Percentiles rank a stretch among this genome's conserved stretches.
Conservation (phyloP, 306 rosid species). For the Inga laurina region DNA sequence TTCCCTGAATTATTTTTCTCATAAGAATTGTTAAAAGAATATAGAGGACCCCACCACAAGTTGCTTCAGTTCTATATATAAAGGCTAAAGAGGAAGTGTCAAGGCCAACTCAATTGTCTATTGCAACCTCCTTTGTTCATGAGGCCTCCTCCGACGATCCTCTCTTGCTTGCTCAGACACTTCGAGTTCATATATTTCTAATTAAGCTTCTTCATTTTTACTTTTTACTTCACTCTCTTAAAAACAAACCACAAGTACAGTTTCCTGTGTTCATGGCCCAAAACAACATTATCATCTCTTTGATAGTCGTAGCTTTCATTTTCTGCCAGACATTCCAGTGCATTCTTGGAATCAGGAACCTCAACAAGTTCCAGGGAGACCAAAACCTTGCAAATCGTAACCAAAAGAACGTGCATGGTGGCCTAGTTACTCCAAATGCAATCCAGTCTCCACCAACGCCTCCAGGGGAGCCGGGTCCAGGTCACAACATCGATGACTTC, state of each 20-base stretch:
- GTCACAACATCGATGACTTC: conserved; percentile 18
- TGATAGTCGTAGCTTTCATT: neutral
- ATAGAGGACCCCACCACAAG: neutral
- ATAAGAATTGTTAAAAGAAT: neutral
- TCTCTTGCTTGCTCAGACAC: neutral
- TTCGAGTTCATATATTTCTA: neutral
- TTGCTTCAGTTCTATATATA: neutral
- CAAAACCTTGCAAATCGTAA: neutral
- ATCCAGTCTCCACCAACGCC: neutral
- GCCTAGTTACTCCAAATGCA: neutral
- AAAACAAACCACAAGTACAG: neutral
- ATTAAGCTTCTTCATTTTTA: neutral
- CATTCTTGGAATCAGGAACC: conserved; percentile 3
- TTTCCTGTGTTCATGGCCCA: neutral
- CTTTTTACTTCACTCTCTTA: neutral
- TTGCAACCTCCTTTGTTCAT: neutral
- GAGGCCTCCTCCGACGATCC: neutral
- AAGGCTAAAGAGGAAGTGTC: neutral
- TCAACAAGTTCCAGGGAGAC: neutral
- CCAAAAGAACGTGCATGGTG: neutral
- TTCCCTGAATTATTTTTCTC: neutral
- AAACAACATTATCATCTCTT: neutral
- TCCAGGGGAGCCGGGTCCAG: neutral
- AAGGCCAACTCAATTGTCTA: neutral
- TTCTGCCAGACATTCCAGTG: conserved; percentile 2